Evolutionary conservation across 805 yeast species (phyloP).

Genomic region (Candida succiphila): DNA sequence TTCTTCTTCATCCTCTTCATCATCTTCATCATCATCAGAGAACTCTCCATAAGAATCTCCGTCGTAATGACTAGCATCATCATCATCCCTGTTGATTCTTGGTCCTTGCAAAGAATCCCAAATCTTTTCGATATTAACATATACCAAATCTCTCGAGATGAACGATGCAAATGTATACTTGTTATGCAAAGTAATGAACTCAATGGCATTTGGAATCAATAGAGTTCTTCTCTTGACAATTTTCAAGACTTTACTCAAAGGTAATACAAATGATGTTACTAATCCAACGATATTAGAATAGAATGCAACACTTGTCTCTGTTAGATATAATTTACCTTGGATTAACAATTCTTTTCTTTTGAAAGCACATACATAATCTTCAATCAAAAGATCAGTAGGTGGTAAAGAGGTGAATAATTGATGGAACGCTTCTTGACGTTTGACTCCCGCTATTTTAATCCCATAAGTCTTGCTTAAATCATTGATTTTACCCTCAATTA

Average conservation of each 20-base stretch:
- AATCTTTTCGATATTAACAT: slow-evolving; percentile 41
- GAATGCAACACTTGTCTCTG: slow-evolving; percentile 47
- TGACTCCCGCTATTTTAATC: slow-evolving; percentile 31
- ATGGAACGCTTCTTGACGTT: slow-evolving; percentile 52
- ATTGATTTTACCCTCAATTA: background rate
- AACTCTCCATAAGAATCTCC: slow-evolving; percentile 18
- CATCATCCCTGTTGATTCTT: slow-evolving; percentile 10
- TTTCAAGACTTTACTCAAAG: slow-evolving; percentile 51
- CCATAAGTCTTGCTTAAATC: slow-evolving; percentile 10
- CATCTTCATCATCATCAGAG: slow-evolving; percentile 25
- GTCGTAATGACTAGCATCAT: slow-evolving; percentile 26
- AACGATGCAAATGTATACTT: slow-evolving; percentile 59
- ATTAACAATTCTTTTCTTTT: slow-evolving; percentile 52
- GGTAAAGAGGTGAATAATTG: slow-evolving; percentile 45
- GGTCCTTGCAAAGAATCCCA: too few relatives aligned
- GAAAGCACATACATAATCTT: slow-evolving; percentile 56
- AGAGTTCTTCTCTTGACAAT: slow-evolving; percentile 58
- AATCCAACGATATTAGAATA: slow-evolving; percentile 61
- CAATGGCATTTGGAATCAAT: slow-evolving; percentile 61
- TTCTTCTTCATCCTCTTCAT: slow-evolving; percentile 18
- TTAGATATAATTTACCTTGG: slow-evolving; percentile 56
- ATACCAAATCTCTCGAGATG: slow-evolving; percentile 46
- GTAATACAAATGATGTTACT: slow-evolving; percentile 48
- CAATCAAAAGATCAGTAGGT: slow-evolving; percentile 40
- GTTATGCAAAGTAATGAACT: slow-evolving; percentile 51